Conservation (phyloP, 2,329 filamentous ascomycete genomes). For the Colletotrichum abscissum region DNA sequence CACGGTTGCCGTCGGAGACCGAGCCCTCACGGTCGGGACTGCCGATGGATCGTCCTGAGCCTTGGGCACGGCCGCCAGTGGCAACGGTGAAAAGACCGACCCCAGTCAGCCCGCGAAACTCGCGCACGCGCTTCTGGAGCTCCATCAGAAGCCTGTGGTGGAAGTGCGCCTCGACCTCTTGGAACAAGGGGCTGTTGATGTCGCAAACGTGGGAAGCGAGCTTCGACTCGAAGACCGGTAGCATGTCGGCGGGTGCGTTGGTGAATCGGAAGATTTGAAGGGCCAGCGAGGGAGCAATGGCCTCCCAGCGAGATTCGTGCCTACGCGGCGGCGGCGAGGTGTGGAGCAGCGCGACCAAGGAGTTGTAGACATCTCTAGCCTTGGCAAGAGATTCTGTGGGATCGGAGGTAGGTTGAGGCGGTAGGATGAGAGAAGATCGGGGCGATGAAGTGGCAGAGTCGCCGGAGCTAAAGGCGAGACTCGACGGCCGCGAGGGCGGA, state of each 20-base stretch:
- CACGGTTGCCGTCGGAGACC: conserved; percentile 47
- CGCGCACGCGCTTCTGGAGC: conserved; percentile 60
- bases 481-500: conserved; percentile 60
- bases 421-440: conserved; percentile 56
- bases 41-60: conserved; percentile 48
- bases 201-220: conserved; percentile 58
- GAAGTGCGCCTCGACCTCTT: conserved; percentile 61
- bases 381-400: conserved; percentile 54
- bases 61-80: conserved; percentile 60
- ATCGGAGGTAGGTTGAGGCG: conserved; percentile 50
- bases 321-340: conserved; percentile 56
- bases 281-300: conserved; percentile 63
- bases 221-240: conserved; percentile 61
- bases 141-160: conserved; percentile 60
- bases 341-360: conserved; percentile 66
- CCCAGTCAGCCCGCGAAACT: conserved; percentile 64
- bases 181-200: conserved; percentile 56
- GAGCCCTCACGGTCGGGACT: conserved; percentile 42
- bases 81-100: conserved; percentile 66
- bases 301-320: conserved; percentile 61
- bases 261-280: conserved; percentile 70
- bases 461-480: conserved; percentile 61
- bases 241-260: conserved; percentile 59
- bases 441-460: conserved; percentile 64
- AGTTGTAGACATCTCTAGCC: conserved; percentile 61